Evolutionary conservation across 768 basidiomycete species (phyloP).

Genomic region (Collybiopsis confluens): DNA sequence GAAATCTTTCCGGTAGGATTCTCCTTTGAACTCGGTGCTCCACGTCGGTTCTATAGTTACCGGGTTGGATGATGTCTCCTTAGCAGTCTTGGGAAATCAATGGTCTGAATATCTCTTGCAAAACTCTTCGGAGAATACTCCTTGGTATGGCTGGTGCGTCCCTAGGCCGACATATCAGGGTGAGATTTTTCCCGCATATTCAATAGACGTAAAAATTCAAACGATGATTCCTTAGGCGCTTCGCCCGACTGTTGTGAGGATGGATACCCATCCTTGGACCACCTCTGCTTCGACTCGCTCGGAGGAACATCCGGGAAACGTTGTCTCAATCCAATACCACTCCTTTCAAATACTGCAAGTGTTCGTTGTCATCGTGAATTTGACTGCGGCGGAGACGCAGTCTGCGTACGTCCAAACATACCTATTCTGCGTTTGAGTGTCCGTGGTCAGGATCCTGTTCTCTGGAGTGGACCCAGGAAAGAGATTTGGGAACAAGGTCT

Average conservation of each 20-base stretch:
- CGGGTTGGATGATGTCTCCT: conserved; percentile 55
- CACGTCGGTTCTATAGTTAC: conserved; percentile 56
- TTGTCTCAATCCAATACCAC: conserved; percentile 53
- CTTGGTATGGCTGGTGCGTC: conserved; percentile 60
- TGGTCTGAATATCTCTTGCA: conserved; percentile 47
- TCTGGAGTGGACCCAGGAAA: conserved; percentile 69
- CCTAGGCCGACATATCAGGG: conserved; percentile 23
- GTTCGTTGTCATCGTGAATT: conserved; percentile 35
- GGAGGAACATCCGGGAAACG: conserved; percentile 29
- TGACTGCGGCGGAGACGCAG: conserved; percentile 32
- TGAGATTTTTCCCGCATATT: conserved; percentile 21
- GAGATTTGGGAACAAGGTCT: conserved; percentile 69
- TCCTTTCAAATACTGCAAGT: conserved; percentile 35
- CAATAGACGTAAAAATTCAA: too few species aligned
- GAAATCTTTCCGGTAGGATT: too few species aligned
- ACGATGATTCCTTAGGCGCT: conserved; percentile 6
- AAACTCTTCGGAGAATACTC: not conserved
- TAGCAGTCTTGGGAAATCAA: conserved; percentile 32
- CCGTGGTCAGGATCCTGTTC: conserved; percentile 34
- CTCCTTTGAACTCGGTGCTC: conserved; percentile 57
- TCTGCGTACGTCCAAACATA: conserved; percentile 54
- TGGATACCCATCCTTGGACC: conserved; percentile 16
- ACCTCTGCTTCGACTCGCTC: conserved; percentile 43
- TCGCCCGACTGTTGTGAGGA: not conserved
- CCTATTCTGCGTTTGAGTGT: conserved; percentile 49